Conservation (phyloP, 2,329 filamentous ascomycete species). For the Neofusicoccum cordaticola region DNA sequence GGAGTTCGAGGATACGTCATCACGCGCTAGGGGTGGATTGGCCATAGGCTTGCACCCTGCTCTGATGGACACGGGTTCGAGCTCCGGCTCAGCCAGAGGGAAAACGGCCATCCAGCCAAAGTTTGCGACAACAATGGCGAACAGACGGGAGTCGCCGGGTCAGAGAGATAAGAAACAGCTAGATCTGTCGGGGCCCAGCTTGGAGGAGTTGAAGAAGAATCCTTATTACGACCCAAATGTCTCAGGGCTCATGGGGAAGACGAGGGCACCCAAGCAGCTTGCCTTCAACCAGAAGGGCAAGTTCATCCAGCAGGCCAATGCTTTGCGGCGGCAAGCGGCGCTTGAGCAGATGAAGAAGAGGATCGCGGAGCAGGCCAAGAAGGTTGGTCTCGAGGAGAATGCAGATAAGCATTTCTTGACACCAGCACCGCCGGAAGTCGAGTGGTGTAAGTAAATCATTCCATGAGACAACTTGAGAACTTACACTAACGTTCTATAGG, state of each 20-base stretch:
- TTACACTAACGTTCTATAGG: neutral
- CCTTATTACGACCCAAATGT: slow-evolving; percentile 78
- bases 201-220: slow-evolving; percentile 64
- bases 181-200: slow-evolving; percentile 56
- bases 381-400: slow-evolving; percentile 92
- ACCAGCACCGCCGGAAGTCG: slow-evolving; percentile 78
- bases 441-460: slow-evolving; percentile 67
- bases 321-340: slow-evolving; percentile 79
- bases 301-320: slow-evolving; percentile 92
- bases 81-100: slow-evolving; percentile 44
- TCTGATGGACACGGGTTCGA: slow-evolving; percentile 47
- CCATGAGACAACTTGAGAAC: neutral
- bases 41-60: slow-evolving; percentile 77
- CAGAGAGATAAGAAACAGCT: slow-evolving; percentile 49
- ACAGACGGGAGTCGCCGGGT: slow-evolving; percentile 50
- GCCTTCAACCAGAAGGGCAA: slow-evolving; percentile 95
- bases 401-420: slow-evolving; percentile 87
- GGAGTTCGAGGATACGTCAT: slow-evolving; percentile 47
- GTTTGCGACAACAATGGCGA: slow-evolving; percentile 55
- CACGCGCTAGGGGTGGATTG: slow-evolving; percentile 62
- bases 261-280: slow-evolving; percentile 70
- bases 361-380: slow-evolving; percentile 82
- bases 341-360: slow-evolving; percentile 93
- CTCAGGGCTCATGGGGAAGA: slow-evolving; percentile 56
- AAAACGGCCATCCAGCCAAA: slow-evolving; percentile 49